Conservation (phyloP, 2,329 filamentous ascomycete genomes). For the Pyrenochaeta sp. region DNA sequence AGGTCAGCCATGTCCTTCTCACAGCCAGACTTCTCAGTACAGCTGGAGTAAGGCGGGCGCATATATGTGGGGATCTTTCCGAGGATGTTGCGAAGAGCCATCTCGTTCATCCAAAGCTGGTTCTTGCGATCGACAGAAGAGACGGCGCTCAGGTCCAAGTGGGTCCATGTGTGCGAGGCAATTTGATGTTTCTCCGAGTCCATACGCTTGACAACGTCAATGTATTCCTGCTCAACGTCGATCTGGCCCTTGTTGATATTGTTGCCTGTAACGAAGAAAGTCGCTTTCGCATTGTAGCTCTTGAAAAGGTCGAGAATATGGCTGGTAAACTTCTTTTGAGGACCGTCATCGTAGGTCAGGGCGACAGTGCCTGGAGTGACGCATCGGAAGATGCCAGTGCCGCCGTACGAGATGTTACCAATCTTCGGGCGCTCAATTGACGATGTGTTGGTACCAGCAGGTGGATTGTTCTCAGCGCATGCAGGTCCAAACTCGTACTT, state of each 20-base stretch:
- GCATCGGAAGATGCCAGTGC: conserved; percentile 62
- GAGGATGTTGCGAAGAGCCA: conserved; percentile 60
- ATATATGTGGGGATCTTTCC: conserved; percentile 62
- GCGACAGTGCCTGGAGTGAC: conserved; percentile 63
- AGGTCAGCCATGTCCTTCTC: conserved; percentile 47
- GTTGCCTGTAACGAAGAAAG: conserved; percentile 69
- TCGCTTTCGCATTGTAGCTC: conserved; percentile 66
- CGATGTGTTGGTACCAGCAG: conserved; percentile 62
- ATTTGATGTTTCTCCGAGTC: conserved; percentile 63
- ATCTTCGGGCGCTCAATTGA: conserved; percentile 58
- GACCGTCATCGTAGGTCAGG: conserved; percentile 71
- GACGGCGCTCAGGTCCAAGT: conserved; percentile 53
- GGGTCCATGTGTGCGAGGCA: conserved; percentile 63
- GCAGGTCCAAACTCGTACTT: conserved; percentile 65
- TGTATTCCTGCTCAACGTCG: conserved; percentile 58
- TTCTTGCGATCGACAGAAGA: conserved; percentile 50
- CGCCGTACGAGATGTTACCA: conserved; percentile 63
- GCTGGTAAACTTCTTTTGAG: conserved; percentile 62
- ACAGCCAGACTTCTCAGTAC: conserved; percentile 46
- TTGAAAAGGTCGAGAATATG: conserved; percentile 67
- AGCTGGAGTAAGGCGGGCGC: conserved; percentile 54
- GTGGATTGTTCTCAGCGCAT: conserved; percentile 64
- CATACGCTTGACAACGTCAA: conserved; percentile 61
- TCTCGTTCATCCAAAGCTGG: conserved; percentile 59
- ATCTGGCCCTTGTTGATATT: conserved; percentile 62